Conservation (phyloP, 805 yeast genomes). For the Yamadazyma sp. region DNA sequence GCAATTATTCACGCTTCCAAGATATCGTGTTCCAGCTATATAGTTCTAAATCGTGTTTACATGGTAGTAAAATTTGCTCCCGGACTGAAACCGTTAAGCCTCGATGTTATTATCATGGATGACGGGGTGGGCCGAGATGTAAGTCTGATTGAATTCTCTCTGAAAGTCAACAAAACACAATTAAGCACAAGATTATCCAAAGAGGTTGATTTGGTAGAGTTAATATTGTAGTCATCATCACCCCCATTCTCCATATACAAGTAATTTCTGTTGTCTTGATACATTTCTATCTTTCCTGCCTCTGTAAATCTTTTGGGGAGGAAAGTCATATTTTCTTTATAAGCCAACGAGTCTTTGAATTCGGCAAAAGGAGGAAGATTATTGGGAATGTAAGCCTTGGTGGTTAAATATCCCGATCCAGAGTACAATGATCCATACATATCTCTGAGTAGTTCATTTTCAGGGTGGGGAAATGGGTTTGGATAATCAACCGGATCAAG, state of each 20-base stretch:
- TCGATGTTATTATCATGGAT: slow-evolving; percentile 11
- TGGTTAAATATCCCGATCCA: slow-evolving; percentile 9
- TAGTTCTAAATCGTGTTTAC: background rate
- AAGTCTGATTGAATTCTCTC: slow-evolving; percentile 31
- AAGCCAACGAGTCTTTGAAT: slow-evolving; percentile 29
- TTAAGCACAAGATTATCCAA: slow-evolving; percentile 31
- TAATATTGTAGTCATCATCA: slow-evolving; percentile 13
- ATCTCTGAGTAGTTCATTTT: slow-evolving; percentile 24
- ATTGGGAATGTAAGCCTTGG: slow-evolving; percentile 24
- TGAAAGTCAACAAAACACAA: slow-evolving; percentile 29
- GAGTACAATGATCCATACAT: slow-evolving; percentile 7
- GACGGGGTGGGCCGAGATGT: slow-evolving; percentile 19
- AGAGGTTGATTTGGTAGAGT: slow-evolving; percentile 34
- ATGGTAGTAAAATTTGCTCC: background rate
- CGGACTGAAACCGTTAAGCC: slow-evolving; percentile 12
- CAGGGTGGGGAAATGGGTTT: slow-evolving; percentile 34
- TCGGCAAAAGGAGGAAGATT: slow-evolving; percentile 41
- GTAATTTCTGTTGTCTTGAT: slow-evolving; percentile 25
- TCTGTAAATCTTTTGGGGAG: slow-evolving; percentile 40
- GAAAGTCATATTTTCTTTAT: slow-evolving; percentile 18
- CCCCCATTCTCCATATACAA: background rate
- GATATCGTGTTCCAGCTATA: background rate
- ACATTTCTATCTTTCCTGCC: slow-evolving; percentile 33
- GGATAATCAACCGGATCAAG: slow-evolving; percentile 17
- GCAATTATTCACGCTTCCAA: background rate